These are phyloP conservation scores for Deakozyma indianensis DNA, from an alignment of 805 yeast genomes.

Conservation along the genomic window DNA sequence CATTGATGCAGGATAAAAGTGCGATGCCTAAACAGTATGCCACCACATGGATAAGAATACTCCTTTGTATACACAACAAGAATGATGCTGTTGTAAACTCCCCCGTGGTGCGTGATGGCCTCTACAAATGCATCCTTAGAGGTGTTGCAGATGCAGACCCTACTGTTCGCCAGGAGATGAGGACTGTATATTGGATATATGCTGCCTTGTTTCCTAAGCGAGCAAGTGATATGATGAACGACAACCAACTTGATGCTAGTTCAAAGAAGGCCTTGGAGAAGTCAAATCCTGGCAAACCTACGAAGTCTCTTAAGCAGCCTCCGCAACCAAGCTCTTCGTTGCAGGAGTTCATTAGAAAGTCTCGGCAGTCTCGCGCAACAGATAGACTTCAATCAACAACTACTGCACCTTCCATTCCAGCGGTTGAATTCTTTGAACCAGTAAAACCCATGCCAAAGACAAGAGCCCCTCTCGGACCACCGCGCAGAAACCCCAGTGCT, in stretches of 20 bases:
- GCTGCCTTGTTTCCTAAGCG: conserved; percentile 37
- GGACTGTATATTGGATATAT: conserved; percentile 62
- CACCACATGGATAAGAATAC: conserved; percentile 54
- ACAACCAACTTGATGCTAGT: not conserved
- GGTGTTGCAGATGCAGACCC: conserved; percentile 73
- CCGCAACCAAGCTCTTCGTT: no score
- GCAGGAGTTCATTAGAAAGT: no score
- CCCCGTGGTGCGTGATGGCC: conserved; percentile 25
- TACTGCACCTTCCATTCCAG: no score
- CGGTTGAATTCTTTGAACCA: no score
- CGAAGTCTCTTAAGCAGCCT: no score
- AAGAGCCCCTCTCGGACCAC: no score
- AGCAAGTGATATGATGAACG: conserved; percentile 24
- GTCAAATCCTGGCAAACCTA: no score
- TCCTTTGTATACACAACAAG: conserved; percentile 31
- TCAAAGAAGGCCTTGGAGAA: not conserved
- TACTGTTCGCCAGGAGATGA: conserved; percentile 59
- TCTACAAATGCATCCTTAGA: conserved; percentile 38
- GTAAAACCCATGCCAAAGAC: no score
- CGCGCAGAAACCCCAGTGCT: no score
- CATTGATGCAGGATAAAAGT: conserved; percentile 53
- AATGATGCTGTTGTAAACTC: conserved; percentile 18
- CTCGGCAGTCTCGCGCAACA: no score
- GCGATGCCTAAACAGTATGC: conserved; percentile 56
- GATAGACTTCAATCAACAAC: no score